Base-by-base conservation (phyloP, 2,329 filamentous ascomycete genomes). In the Didymella keratinophila region DNA sequence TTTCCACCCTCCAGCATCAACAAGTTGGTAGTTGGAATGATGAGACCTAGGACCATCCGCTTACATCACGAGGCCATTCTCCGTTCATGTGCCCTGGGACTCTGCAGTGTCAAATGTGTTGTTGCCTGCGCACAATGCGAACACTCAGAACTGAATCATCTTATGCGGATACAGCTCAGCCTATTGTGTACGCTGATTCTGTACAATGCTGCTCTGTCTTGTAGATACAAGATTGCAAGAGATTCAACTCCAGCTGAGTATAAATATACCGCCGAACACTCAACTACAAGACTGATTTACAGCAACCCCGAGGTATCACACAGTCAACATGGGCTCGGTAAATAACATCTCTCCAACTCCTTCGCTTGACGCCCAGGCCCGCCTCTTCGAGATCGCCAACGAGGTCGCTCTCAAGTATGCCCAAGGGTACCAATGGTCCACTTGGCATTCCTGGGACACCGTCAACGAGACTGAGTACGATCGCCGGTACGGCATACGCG, bases 401-500 rank as follows among this genome's bases (percentile, higher is more conserved):
- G 6, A 47, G 1, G n/a, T 49, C 10, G 52, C 47, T 14, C 43
- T 56, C 37, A 32, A 44, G 9, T 34, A 48, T 27, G 42, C 47
- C 11, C 36, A 45, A 34, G 43, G 30, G 12, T 52, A 56, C 14
- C 30, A 27, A 2, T 59, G 46, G 56, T 52, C 42, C 12, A 36
- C 51, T 25, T 55, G 41, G 41, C 47, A 55, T 25, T 27, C 51
- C 7, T 55, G 41, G 51, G 14, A 59, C 6, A 30, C 41, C 5
- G 32, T 58, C 43, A 20, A 58, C 25, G 23, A 58, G 7, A 25
- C 36, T 30, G 9, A n/a, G 4, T 47, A 4, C 7, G 41, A 23
- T n/a, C 12, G 8, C 6, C 41, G 32, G n/a, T 32, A 14, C 12
- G 30, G 32, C 32, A 21, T 52, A 18, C 30, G 42, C 11, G 51